A percentile compares a stretch with the other conserved stretches of the same genome.
These are phyloP conservation scores for Amaranthus cruentus DNA, from an alignment of 148 eudicot species.

Conservation along the genomic window DNA sequence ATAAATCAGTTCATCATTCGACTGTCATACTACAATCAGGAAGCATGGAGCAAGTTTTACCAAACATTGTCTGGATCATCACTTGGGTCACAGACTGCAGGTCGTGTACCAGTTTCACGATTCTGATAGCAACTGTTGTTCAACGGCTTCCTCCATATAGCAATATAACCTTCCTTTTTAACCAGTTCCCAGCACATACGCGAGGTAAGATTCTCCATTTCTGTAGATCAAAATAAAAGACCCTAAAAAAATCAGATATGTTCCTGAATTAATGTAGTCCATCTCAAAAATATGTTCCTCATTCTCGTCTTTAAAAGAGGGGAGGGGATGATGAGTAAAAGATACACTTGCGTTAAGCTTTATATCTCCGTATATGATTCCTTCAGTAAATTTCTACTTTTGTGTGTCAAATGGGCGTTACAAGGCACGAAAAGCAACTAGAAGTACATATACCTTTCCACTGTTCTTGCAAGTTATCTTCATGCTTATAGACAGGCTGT, in stretches of 20 bases:
- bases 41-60: constrained; percentile 28
- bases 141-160: constrained; percentile 72
- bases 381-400: too few species aligned
- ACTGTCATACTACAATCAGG: not conserved
- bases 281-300: too few species aligned
- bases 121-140: constrained; percentile 66
- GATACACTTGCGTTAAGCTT: too few species aligned
- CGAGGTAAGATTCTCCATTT: constrained; percentile 62
- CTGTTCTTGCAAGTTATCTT: constrained; percentile 41
- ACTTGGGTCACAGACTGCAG: constrained; percentile 49
- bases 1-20: too few species aligned
- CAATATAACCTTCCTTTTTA: constrained; percentile 59
- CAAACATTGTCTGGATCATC: constrained; percentile 74
- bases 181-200: constrained; percentile 66
- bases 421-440: not conserved
- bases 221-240: constrained; percentile 25
- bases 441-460: constrained; percentile 48
- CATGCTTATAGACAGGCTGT: constrained; percentile 67
- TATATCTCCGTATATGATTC: too few species aligned
- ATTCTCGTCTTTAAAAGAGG: too few species aligned
- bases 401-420: too few species aligned
- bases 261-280: too few species aligned
- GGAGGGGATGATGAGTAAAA: too few species aligned
- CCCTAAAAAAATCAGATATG: not conserved
- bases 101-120: constrained; percentile 39